Evolutionary conservation across 345 rosid genomes (phyloP).

Genomic region (Ceriops decandra): DNA sequence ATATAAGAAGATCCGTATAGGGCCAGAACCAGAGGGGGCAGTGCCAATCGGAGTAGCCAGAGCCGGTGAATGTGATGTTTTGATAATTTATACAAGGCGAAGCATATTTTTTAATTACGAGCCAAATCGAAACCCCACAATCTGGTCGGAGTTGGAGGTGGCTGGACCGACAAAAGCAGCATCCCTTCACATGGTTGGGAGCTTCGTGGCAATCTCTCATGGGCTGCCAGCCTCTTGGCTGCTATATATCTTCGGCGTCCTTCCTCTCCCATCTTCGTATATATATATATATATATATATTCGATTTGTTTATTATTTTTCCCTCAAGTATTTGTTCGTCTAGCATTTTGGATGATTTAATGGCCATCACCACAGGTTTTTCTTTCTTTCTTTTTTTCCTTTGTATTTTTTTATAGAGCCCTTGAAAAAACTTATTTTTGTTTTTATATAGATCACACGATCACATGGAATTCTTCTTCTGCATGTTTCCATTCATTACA

Average conservation of each 20-base stretch:
- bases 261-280: not conserved
- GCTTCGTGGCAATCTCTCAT: not conserved
- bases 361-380: not conserved
- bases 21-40: not conserved
- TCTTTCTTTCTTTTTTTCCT: not conserved
- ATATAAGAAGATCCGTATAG: constrained; percentile 9
- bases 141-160: constrained; percentile 45
- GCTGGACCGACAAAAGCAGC: constrained; percentile 50
- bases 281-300: too few species aligned
- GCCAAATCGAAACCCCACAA: constrained; percentile 12
- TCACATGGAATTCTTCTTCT: too few species aligned
- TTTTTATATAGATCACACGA: too few species aligned
- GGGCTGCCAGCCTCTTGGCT: not conserved
- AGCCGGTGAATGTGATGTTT: constrained; percentile 16
- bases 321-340: not conserved
- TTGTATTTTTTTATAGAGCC: not conserved
- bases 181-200: constrained; percentile 30
- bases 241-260: not conserved
- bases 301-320: too few species aligned
- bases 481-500: too few species aligned
- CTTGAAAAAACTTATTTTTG: too few species aligned
- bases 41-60: constrained; percentile 23
- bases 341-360: too few species aligned
- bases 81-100: not conserved
- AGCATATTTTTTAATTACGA: not conserved